A percentile compares a stretch with the other conserved stretches of the same genome.
Conservation (phyloP, 345 rosid genomes). For the Diplotaxis tenuifolia region DNA sequence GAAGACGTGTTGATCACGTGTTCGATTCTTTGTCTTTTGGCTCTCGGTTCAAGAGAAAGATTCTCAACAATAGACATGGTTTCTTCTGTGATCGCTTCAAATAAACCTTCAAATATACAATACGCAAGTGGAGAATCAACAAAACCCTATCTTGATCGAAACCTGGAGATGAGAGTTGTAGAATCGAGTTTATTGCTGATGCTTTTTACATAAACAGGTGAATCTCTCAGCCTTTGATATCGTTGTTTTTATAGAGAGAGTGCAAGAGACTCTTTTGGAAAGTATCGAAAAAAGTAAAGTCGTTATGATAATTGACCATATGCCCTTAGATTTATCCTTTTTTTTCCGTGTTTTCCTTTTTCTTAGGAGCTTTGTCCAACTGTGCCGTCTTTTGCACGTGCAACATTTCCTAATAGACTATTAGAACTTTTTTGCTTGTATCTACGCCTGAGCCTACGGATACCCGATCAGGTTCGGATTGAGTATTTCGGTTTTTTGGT, state of each 20-base stretch:
- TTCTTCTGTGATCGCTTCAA: not conserved
- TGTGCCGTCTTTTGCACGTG: not conserved
- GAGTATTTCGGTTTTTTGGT: too few relatives aligned
- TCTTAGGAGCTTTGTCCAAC: not conserved
- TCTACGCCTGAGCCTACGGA: too few relatives aligned
- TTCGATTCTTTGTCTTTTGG: conserved; percentile 1
- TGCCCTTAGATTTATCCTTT: not conserved
- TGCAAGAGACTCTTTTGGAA: not conserved
- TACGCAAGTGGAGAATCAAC: not conserved
- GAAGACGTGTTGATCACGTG: not conserved
- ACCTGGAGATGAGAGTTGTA: not conserved
- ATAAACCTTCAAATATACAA: not conserved
- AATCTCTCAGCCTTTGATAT: not conserved
- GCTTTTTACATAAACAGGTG: not conserved
- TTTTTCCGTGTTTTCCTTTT: not conserved
- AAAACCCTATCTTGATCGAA: not conserved
- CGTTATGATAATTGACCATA: not conserved
- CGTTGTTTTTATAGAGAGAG: not conserved
- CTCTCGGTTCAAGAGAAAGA: not conserved
- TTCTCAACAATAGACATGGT: not conserved
- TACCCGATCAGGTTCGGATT: too few relatives aligned
- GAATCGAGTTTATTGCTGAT: not conserved
- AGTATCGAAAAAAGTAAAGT: not conserved
- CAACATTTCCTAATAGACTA: not conserved
- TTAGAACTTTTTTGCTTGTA: not conserved